Base-by-base conservation (phyloP, 441 rosid genomes). In the Euphorbia celastroides region DNA sequence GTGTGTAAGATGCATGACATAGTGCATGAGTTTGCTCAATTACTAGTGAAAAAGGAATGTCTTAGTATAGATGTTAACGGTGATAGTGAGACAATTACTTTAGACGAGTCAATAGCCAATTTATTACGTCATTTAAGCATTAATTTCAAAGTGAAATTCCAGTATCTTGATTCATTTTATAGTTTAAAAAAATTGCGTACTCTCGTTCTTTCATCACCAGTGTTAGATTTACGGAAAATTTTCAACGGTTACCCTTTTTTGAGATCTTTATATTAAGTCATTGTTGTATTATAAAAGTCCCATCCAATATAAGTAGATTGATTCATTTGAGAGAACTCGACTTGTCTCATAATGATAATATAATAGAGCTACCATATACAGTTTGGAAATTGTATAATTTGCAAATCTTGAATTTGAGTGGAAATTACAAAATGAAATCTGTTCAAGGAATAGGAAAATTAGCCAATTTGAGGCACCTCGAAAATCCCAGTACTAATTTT, bases 1-100 rank as follows among this genome's bases (percentile, higher is more conserved):
- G 22, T 0, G 0, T 68, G 55, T 32, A 68, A 60, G 51, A 59
- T 68, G 71, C 71, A 68, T 68, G 71, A 68, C 0, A 20, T 68
- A 0, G 51, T 68, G 58, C 59, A 68, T n/a, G 71, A 68, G 48
- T 60, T 60, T 32, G 64, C 64, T 34, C 16, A n/a, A 11, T 48
- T 12, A 22, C 58, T 41, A n/a, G 12, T 28, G 13, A 31, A 9
- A 5, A 60, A 19, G 0, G 50, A 23, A 5, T 23, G 25, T 50
- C 52, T 46, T 17, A 2, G 52, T 1, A 25, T 38, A 32, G 57
- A 67, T 17, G 57, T 5, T 9, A 34, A 34, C 9, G 0, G 10
- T 59, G 16, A 0, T 2, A 1, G 0, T 13, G 16, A 13, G 44
- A 11, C n/a, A 16, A 11, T 30, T 4, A 34, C 14, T 22, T 19